Evolutionary conservation across 495 filamentous ascomycete genomes (phyloP), one percentile per base, ranked within the genome.

Genomic region (Xylaria nigripes): DNA sequence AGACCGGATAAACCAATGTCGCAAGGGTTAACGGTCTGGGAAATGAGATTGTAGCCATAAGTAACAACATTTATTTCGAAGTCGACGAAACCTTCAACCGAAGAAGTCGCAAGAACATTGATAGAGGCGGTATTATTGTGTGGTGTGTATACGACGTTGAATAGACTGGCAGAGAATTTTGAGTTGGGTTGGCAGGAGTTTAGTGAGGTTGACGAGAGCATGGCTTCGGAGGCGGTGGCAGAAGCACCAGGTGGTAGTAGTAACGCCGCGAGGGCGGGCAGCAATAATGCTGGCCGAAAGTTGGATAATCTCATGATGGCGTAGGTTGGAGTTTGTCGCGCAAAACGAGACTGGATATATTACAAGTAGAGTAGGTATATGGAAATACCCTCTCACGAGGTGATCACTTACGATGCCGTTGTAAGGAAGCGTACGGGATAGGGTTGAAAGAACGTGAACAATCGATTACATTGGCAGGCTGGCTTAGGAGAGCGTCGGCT

Each of bases 21-120:
- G 79, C 93, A 98, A 18, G 91, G 93, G 68, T 96, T 70, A 48
- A 97, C 60, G 2, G 72, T 80, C 55, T 82, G 72, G 38, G 70
- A 70, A 48, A 90, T 67, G 48, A 84, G 80, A 15, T 71, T 71
- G 71, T 85, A 89, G 57, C 92, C 92, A 67, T 97, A 97, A 15
- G 88, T 91, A 44, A 83, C 76, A 50, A 95, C 76, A 24, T 79
- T 69, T 51, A 97, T 64, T 36, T 90, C 85, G 46, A 91, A 90
- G 19, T 79, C 77, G 46, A 98, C 87, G 71, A 87, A 85, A 52
- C 90, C 91, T 51, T 85, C 79, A 54, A 98, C 90, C 2, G 86
- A 81, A 2, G 93, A 95, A 2, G 87, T 83, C 54, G 88, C 91
- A 61, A 86, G 77, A 68, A 98, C 84, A 62, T 86, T 79, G 63